Percentiles rank a stretch among this genome's conserved stretches.
Conservation (phyloP, 371 early-diverging fungal genomes). For the Lichtheimia corymbifera region DNA sequence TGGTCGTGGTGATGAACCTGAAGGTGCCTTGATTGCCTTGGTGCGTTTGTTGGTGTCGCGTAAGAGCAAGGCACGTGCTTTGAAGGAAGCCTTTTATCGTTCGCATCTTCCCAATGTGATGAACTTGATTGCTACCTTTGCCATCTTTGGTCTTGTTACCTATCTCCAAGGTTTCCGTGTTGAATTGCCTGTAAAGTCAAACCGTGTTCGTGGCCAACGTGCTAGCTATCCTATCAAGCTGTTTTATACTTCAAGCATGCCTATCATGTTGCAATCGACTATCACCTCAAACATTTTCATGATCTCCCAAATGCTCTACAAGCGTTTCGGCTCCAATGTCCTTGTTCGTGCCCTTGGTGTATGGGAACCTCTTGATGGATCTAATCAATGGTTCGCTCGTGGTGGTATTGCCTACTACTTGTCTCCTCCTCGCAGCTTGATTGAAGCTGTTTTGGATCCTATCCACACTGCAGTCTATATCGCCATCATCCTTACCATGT, state of each 20-base stretch:
- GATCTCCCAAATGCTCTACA: slow-evolving; percentile 96
- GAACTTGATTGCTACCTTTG: slow-evolving; percentile 89
- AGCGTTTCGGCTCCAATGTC: slow-evolving; percentile 93
- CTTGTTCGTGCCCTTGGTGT: slow-evolving; percentile 95
- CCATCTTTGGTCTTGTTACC: slow-evolving; percentile 95
- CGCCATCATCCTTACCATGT: slow-evolving; percentile 88
- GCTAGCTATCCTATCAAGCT: slow-evolving; percentile 98
- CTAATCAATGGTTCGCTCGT: slow-evolving; percentile 87
- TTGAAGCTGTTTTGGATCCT: slow-evolving; percentile 87
- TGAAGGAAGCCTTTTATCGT: slow-evolving; percentile 99
- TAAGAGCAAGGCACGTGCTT: slow-evolving; percentile 95
- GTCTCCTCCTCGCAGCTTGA: slow-evolving; percentile 91
- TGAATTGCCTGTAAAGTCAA: slow-evolving; percentile 98
- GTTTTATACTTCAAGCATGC: slow-evolving; percentile 99
- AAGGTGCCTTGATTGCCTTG: slow-evolving; percentile 97
- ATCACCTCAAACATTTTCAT: slow-evolving; percentile 95
- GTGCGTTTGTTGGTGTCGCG: slow-evolving; percentile 96
- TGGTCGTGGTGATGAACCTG: slow-evolving; percentile 98
- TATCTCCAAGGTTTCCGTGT: slow-evolving; percentile 99
- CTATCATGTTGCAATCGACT: slow-evolving; percentile 99
- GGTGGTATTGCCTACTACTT: slow-evolving; percentile 98
- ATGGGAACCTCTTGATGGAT: slow-evolving; percentile 93
- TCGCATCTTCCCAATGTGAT: slow-evolving; percentile 96
- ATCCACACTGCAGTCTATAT: slow-evolving; percentile 94
- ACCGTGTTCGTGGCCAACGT: slow-evolving; percentile 94